Conservation (phyloP, 176 grass and related monocot genomes). For the Areca catechu region DNA sequence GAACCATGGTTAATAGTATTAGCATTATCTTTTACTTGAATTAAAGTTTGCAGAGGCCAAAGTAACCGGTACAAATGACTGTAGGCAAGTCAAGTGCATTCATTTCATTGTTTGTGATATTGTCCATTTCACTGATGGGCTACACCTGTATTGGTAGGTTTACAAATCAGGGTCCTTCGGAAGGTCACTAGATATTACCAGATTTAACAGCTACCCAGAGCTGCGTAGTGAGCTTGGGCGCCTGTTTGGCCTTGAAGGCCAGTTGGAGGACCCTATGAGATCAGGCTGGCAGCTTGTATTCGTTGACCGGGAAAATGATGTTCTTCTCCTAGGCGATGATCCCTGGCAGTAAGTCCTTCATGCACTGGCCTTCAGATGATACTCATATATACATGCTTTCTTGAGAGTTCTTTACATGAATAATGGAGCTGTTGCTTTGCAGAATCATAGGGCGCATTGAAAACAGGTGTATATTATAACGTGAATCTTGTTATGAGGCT, state of each 20-base stretch:
- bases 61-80: no score
- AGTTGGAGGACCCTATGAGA: conserved; percentile 90
- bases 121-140: not conserved
- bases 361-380: not conserved
- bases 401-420: no score
- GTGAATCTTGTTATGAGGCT: no score
- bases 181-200: conserved; percentile 89
- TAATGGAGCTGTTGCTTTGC: no score
- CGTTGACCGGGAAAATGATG: conserved; percentile 86
- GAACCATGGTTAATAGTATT: no score
- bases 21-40: no score
- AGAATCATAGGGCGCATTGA: no score
- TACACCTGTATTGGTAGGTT: conserved; percentile 32
- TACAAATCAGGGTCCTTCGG: conserved; percentile 90
- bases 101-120: not conserved
- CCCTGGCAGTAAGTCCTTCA: conserved; percentile 71
- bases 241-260: conserved; percentile 91
- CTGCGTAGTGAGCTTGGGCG: conserved; percentile 69
- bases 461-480: no score
- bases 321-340: conserved; percentile 92
- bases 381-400: not conserved
- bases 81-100: no score
- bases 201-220: conserved; percentile 72
- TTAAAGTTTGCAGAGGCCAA: no score
- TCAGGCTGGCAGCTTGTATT: conserved; percentile 99